Conservation (phyloP, 2,329 filamentous ascomycete genomes). For the Fusarium tjaetaba region DNA sequence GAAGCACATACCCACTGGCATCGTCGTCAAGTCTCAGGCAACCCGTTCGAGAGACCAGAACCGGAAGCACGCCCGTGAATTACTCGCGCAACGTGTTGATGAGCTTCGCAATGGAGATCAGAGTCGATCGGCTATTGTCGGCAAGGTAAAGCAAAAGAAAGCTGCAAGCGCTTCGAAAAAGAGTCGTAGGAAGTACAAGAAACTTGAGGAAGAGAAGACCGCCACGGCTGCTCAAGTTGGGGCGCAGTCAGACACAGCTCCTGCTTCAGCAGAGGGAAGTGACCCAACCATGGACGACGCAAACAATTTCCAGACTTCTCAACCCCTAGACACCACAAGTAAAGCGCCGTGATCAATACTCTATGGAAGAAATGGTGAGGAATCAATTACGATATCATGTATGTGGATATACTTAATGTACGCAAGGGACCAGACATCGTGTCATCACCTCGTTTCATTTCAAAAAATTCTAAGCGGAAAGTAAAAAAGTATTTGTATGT, state of each 20-base stretch:
- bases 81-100: conserved; percentile 81
- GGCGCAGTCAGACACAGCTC: background rate
- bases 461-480: conserved; percentile 50
- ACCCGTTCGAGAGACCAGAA: conserved; percentile 90
- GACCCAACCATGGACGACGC: background rate
- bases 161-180: conserved; percentile 85
- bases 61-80: conserved; percentile 80
- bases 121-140: conserved; percentile 73
- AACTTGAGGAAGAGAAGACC: conserved; percentile 62
- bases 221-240: conserved; percentile 4
- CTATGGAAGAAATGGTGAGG: background rate
- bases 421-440: conserved; percentile 2
- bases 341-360: background rate
- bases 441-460: conserved; percentile 45
- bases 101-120: conserved; percentile 75
- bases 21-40: conserved; percentile 93
- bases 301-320: background rate
- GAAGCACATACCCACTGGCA: conserved; percentile 87
- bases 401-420: background rate
- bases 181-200: conserved; percentile 79
- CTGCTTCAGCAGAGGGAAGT: background rate
- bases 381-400: background rate
- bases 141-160: conserved; percentile 70
- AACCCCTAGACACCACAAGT: background rate
- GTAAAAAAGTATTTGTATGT: conserved; percentile 64